Evolutionary conservation across 257 asterid species (phyloP).

Genomic region (Ilex asprella): DNA sequence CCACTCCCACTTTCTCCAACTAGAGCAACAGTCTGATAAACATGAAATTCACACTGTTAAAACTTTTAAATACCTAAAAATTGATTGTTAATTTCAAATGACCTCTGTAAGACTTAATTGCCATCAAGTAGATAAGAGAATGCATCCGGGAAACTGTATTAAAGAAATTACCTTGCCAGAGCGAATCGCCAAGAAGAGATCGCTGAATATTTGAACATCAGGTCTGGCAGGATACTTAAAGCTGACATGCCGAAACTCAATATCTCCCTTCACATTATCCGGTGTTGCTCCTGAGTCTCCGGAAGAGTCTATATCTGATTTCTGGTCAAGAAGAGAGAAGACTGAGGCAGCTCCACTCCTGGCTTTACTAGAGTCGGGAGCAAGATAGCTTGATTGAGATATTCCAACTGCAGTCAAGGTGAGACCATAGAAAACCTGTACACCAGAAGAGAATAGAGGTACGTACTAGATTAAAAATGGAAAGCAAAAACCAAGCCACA

Average conservation of each 20-base stretch:
- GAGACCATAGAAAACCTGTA: constrained; percentile 54
- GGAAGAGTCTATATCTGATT: constrained; percentile 39
- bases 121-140: not conserved
- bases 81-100: not conserved
- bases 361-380: constrained; percentile 59
- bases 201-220: constrained; percentile 44
- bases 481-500: not conserved
- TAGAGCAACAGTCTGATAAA: constrained; percentile 27
- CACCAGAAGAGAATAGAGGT: not conserved
- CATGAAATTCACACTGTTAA: not conserved
- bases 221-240: constrained; percentile 66
- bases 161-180: constrained; percentile 37
- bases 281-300: constrained; percentile 27
- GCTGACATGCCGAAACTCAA: constrained; percentile 39
- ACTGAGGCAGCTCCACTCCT: constrained; percentile 55
- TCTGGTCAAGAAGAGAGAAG: constrained; percentile 45
- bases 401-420: constrained; percentile 48
- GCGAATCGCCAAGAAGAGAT: constrained; percentile 45
- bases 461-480: not conserved
- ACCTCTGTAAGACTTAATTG: not conserved
- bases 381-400: constrained; percentile 52
- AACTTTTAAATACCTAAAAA: not conserved
- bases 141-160: no score
- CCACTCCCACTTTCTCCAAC: constrained; percentile 45
- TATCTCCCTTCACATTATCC: constrained; percentile 48